Conservation (phyloP, 2,329 filamentous ascomycete species). For the Cryphonectria radicalis region DNA sequence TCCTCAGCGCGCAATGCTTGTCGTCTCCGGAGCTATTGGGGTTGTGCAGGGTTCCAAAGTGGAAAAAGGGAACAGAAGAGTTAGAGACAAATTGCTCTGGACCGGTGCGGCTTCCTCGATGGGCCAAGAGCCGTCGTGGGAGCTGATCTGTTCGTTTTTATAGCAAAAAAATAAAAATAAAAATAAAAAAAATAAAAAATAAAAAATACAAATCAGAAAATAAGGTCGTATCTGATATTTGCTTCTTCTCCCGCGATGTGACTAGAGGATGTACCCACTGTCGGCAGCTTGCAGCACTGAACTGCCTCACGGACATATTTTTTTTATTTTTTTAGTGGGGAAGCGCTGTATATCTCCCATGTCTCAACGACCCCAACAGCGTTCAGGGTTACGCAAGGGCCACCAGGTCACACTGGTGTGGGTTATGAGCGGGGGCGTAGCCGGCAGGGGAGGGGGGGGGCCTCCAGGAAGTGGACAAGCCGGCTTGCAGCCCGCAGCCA, state of each 20-base stretch:
- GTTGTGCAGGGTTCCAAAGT: background rate
- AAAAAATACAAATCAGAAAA: no score
- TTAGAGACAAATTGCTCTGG: background rate
- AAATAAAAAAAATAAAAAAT: background rate
- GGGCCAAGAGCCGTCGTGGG: background rate
- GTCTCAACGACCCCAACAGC: background rate
- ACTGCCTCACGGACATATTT: background rate
- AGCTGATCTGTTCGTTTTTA: background rate
- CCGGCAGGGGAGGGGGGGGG: background rate
- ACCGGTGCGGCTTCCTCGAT: background rate
- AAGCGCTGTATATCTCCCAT: background rate
- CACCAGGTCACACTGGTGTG: background rate
- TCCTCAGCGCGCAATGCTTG: background rate
- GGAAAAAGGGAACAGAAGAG: background rate
- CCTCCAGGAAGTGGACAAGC: background rate
- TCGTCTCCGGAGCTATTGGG: background rate
- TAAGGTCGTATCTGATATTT: background rate
- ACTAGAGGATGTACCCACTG: background rate
- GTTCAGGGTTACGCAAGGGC: background rate
- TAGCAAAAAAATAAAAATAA: background rate
- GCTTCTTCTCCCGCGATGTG: background rate
- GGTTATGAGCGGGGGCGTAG: background rate
- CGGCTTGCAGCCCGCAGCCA: background rate
- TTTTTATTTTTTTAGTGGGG: background rate
- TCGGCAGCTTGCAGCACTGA: background rate